A percentile compares a stretch with the other conserved stretches of the same genome.
phyloP scores from a whole-genome alignment of 2,329 filamentous ascomycete genomes.

The Fusarium nelsonii region DNA sequence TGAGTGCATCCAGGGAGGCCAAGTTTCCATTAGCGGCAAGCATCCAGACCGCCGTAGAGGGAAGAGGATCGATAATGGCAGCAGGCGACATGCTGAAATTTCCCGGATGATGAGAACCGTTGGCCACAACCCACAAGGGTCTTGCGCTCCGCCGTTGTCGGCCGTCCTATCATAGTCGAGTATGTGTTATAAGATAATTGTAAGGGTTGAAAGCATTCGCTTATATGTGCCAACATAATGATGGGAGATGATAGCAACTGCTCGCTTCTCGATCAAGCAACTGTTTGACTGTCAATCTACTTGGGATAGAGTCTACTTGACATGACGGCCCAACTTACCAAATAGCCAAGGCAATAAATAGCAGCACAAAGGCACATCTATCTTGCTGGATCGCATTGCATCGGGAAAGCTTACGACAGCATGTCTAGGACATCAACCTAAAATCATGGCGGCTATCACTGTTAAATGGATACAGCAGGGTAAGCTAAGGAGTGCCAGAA shows the following conservation, averaged over 20 bases:
- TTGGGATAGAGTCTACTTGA: not conserved
- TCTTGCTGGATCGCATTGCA: slow-evolving; percentile 10
- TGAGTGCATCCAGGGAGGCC: slow-evolving; percentile 5
- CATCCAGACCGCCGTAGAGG: slow-evolving; percentile 32
- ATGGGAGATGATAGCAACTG: not conserved
- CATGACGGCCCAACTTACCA: slow-evolving; percentile 1
- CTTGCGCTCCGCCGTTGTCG: slow-evolving; percentile 6
- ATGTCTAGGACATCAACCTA: slow-evolving; percentile 22
- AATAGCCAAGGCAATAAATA: slow-evolving; percentile 13
- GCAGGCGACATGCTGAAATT: slow-evolving; percentile 32
- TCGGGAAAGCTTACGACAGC: slow-evolving; percentile 27
- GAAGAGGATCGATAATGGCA: slow-evolving; percentile 25
- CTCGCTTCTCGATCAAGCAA: not conserved
- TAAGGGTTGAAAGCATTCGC: not conserved
- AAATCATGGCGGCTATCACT: slow-evolving; percentile 29
- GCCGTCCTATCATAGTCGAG: not conserved
- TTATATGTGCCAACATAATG: not conserved
- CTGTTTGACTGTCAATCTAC: not conserved
- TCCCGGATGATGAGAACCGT: slow-evolving; percentile 17
- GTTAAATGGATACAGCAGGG: slow-evolving; percentile 2
- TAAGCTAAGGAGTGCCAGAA: not conserved
- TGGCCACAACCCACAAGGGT: slow-evolving; percentile 27
- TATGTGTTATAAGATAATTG: not conserved
- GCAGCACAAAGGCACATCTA: slow-evolving; percentile 25
- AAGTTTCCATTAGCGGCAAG: slow-evolving; percentile 40